These are phyloP conservation scores for Fabrea salina DNA, from an alignment of 169 alveolate species.

Conservation along the genomic window DNA sequence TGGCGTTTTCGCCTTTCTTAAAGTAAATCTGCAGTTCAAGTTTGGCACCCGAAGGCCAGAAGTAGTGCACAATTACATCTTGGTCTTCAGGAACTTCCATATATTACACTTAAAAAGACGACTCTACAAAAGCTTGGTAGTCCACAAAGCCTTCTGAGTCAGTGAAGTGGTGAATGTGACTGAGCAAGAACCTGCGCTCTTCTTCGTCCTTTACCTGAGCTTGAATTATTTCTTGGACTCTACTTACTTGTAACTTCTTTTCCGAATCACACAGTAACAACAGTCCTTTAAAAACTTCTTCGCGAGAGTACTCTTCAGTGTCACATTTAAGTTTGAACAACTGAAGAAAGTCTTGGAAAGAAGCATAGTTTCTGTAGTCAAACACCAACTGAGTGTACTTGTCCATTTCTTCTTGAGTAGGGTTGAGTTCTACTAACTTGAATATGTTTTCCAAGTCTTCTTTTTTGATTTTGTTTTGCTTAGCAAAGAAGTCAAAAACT, in stretches of 20 bases:
- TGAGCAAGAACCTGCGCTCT: conserved; percentile 1
- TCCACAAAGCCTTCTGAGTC: conserved; percentile 6
- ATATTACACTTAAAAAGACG: conserved; percentile 27
- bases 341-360: conserved; percentile 12
- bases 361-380: not conserved
- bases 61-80: conserved; percentile 6
- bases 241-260: not conserved
- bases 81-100: conserved; percentile 29
- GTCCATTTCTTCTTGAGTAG: conserved; percentile 27
- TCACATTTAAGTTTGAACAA: conserved; percentile 19
- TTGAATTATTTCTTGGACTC: conserved; percentile 10
- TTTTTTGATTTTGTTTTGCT: conserved; percentile 11
- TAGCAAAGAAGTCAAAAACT: conserved; percentile 1
- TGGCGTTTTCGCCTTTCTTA: not conserved
- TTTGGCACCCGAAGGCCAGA: conserved; percentile 1
- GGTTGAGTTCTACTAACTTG: not conserved
- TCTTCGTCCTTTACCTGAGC: not conserved
- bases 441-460: conserved; percentile 17
- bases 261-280: conserved; percentile 14
- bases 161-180: conserved; percentile 18
- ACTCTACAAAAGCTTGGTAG: not conserved
- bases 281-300: conserved; percentile 19
- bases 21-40: conserved; percentile 15
- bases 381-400: conserved; percentile 14
- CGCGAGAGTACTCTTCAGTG: conserved; percentile 20